These are phyloP conservation scores for Thalassiosira oceanica DNA, from an alignment of 352 stramenopile species.

Conservation along the genomic window DNA sequence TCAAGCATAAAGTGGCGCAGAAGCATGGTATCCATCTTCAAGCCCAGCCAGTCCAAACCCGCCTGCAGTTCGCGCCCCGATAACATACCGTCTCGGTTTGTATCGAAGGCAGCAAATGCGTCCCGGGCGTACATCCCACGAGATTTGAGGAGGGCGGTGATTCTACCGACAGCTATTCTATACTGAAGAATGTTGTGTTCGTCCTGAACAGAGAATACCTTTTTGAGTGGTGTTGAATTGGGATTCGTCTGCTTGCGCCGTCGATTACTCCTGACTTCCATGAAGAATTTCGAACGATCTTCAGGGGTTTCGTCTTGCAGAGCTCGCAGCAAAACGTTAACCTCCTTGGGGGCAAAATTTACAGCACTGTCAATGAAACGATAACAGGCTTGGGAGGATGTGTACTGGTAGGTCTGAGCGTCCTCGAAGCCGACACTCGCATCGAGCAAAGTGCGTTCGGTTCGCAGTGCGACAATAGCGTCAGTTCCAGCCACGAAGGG, in stretches of 20 bases:
- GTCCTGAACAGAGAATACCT: slow-evolving; percentile 95
- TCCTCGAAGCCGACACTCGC: slow-evolving; percentile 79
- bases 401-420: slow-evolving; percentile 82
- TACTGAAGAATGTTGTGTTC: slow-evolving; percentile 94
- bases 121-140: slow-evolving; percentile 86
- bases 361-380: slow-evolving; percentile 98
- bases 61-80: slow-evolving; percentile 85
- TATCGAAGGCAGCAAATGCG: slow-evolving; percentile 88
- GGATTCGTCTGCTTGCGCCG: slow-evolving; percentile 93
- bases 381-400: slow-evolving; percentile 86
- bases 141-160: slow-evolving; percentile 83
- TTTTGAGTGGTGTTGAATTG: slow-evolving; percentile 92
- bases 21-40: slow-evolving; percentile 75
- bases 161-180: slow-evolving; percentile 83
- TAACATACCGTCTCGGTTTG: slow-evolving; percentile 85
- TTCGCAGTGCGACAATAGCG: slow-evolving; percentile 79
- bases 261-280: slow-evolving; percentile 88
- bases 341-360: slow-evolving; percentile 93
- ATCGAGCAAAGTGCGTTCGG: slow-evolving; percentile 82
- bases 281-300: slow-evolving; percentile 85
- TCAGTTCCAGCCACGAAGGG: slow-evolving; percentile 76
- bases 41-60: slow-evolving; percentile 86
- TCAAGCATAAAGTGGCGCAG: slow-evolving; percentile 85
- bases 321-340: slow-evolving; percentile 88
- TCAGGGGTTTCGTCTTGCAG: slow-evolving; percentile 82